Percentiles rank a stretch among this genome's conserved stretches.
Evolutionary conservation across 129 eudicot genomes (phyloP).

Genomic region (Mikania micrantha): DNA sequence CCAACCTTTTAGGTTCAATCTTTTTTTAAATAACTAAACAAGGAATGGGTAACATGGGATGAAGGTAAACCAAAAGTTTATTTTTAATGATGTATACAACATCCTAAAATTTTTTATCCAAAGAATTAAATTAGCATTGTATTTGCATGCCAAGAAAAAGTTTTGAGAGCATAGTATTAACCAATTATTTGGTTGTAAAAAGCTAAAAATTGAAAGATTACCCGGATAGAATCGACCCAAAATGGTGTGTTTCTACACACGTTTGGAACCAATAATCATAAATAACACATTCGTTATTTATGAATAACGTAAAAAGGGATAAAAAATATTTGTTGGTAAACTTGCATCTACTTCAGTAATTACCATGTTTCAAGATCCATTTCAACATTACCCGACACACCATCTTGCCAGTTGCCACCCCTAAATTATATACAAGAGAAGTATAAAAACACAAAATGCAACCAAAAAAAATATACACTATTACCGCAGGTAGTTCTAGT

Average conservation of each 20-base stretch:
- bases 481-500: slow-evolving; percentile 68
- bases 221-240: not conserved
- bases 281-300: not conserved
- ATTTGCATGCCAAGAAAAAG: not conserved
- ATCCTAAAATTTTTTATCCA: not conserved
- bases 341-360: no score
- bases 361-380: not conserved
- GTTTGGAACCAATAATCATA: not conserved
- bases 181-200: not conserved
- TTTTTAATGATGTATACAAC: not conserved
- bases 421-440: slow-evolving; percentile 3
- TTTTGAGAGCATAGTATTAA: not conserved
- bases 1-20: not conserved
- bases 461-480: not conserved
- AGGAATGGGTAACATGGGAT: not conserved
- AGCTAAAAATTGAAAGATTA: not conserved
- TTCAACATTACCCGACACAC: not conserved
- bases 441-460: slow-evolving; percentile 9
- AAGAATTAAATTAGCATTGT: not conserved
- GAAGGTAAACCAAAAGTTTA: not conserved
- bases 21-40: not conserved
- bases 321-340: no score
- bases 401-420: not conserved
- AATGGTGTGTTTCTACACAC: not conserved
- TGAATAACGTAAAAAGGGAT: not conserved